Evolutionary conservation across 139 green algal species (phyloP).

Genomic region (Coelastrella sp.): DNA sequence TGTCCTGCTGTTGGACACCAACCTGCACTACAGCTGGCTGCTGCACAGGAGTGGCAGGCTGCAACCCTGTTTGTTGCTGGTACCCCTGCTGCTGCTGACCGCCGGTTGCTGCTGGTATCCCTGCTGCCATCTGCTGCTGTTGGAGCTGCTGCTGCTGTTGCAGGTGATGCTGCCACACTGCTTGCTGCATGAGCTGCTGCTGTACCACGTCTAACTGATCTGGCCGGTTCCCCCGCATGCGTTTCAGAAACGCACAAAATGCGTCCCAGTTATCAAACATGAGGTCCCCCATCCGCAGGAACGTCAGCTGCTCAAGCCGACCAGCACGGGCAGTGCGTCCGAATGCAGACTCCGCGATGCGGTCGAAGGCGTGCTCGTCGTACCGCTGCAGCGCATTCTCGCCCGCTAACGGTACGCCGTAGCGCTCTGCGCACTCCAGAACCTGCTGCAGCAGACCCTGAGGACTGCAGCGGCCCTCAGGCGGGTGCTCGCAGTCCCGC

Average conservation of each 20-base stretch:
- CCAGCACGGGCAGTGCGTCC: conserved; percentile 79
- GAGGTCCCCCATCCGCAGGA: conserved; percentile 91
- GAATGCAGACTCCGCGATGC: conserved; percentile 92
- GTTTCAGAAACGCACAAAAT: conserved; percentile 76
- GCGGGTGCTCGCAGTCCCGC: conserved; percentile 97
- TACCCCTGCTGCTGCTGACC: conserved; percentile 1
- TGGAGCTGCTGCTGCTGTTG: background rate
- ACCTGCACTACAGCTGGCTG: background rate
- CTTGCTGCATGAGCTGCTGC: conserved; percentile 21
- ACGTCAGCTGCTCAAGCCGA: conserved; percentile 92
- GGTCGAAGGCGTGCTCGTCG: conserved; percentile 92
- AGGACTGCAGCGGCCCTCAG: conserved; percentile 89
- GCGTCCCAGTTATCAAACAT: conserved; percentile 89
- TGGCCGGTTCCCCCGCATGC: conserved; percentile 58
- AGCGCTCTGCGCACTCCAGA: conserved; percentile 72
- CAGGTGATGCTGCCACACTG: conserved; percentile 8
- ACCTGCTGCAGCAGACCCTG: conserved; percentile 90
- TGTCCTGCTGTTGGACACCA: background rate
- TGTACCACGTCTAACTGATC: background rate
- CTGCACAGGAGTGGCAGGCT: background rate
- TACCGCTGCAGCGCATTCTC: conserved; percentile 99
- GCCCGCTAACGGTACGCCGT: conserved; percentile 86
- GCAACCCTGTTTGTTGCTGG: background rate
- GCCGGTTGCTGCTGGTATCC: background rate
- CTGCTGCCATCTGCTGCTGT: background rate